Evolutionary conservation across 768 basidiomycete species (phyloP).

Genomic region (Obba rivulosa): DNA sequence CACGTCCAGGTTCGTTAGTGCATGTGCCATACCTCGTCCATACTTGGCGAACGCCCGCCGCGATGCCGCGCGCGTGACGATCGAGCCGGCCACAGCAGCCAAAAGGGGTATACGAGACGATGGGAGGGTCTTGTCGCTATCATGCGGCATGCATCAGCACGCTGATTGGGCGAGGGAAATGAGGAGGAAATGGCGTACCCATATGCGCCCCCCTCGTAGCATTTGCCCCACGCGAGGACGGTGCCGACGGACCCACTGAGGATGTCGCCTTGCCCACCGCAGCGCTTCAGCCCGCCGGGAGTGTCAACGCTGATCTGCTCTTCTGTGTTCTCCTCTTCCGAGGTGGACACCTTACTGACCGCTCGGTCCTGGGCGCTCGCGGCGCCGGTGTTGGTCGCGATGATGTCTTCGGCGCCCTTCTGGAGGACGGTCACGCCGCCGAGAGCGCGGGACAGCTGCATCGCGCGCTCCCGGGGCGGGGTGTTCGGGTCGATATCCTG

Average conservation of each 20-base stretch:
- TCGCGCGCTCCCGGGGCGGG: constrained; percentile 54
- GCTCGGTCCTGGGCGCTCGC: constrained; percentile 41
- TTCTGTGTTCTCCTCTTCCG: constrained; percentile 27
- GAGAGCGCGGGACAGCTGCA: constrained; percentile 62
- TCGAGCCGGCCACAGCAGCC: constrained; percentile 80
- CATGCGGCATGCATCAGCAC: no score
- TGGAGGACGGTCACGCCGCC: constrained; percentile 89
- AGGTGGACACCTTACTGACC: constrained; percentile 14
- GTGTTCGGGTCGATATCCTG: constrained; percentile 48
- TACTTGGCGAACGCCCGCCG: constrained; percentile 68
- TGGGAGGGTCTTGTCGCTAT: constrained; percentile 49
- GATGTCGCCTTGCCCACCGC: constrained; percentile 96
- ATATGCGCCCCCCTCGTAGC: constrained; percentile 81
- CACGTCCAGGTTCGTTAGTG: not conserved
- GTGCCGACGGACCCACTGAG: constrained; percentile 84
- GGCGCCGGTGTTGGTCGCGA: constrained; percentile 70
- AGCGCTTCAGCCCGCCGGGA: constrained; percentile 83
- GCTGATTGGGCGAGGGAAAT: no score
- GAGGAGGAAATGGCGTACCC: no score
- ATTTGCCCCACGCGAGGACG: constrained; percentile 92
- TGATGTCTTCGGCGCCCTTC: constrained; percentile 80
- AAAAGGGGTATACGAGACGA: constrained; percentile 72
- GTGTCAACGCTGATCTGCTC: constrained; percentile 63
- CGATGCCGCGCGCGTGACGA: constrained; percentile 84
- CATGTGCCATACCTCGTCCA: constrained; percentile 43